Evolutionary conservation across 306 rosid species (phyloP).

Genomic region (Luffa aegyptiaca): DNA sequence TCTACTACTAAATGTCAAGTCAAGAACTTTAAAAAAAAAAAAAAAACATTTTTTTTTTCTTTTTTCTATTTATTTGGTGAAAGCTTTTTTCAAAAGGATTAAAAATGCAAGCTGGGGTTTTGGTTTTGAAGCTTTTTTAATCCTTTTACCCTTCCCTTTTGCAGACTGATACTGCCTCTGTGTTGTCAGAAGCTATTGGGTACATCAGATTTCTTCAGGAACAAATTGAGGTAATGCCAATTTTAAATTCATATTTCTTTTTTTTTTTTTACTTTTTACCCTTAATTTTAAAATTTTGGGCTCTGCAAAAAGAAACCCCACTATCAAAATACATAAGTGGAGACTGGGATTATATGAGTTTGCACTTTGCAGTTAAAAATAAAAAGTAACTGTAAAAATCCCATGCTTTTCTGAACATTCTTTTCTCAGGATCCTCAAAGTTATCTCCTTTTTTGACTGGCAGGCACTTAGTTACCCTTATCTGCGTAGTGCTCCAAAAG

Average conservation of each 20-base stretch:
- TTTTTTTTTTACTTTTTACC: slow-evolving; percentile 11
- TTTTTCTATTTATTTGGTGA: not conserved
- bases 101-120: not conserved
- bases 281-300: not conserved
- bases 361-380: slow-evolving; percentile 49
- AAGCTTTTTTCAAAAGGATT: not conserved
- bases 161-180: slow-evolving; percentile 99
- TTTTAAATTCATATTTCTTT: slow-evolving; percentile 11
- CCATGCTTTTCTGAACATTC: slow-evolving; percentile 31
- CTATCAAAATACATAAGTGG: slow-evolving; percentile 8
- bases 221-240: slow-evolving; percentile 73
- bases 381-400: slow-evolving; percentile 19
- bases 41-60: too few species aligned
- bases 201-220: slow-evolving; percentile 74
- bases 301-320: slow-evolving; percentile 17
- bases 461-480: slow-evolving; percentile 89
- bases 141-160: slow-evolving; percentile 33
- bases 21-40: not conserved
- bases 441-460: not conserved
- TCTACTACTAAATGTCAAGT: not conserved
- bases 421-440: not conserved
- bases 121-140: not conserved
- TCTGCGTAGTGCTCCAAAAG: slow-evolving; percentile 47
- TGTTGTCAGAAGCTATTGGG: slow-evolving; percentile 73
- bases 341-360: slow-evolving; percentile 17